A percentile compares a stretch with the other conserved stretches of the same genome.
Conservation (phyloP, 1,139 yeast species). For the Pichia inconspicua region DNA sequence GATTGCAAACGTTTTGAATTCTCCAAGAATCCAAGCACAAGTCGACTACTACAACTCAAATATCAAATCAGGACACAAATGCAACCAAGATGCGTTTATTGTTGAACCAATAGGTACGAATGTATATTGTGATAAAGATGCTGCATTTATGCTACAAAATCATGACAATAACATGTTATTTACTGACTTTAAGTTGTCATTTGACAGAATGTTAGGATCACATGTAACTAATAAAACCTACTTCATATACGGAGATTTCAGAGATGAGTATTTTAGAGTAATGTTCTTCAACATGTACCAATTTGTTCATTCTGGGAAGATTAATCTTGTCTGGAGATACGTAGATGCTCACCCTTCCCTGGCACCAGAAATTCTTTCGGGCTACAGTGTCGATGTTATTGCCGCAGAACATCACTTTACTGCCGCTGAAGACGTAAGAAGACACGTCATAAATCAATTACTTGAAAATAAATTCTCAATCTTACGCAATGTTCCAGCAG, state of each 20-base stretch:
- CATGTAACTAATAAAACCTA: constrained; percentile 23
- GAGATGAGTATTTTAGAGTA: constrained; percentile 39
- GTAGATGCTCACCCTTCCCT: constrained; percentile 29
- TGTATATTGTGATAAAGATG: constrained; percentile 54
- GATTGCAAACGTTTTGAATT: constrained; percentile 42
- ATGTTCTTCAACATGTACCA: constrained; percentile 55
- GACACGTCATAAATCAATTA: background rate
- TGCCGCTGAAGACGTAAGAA: background rate
- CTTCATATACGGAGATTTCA: constrained; percentile 48
- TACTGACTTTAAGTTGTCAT: constrained; percentile 28
- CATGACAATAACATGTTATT: constrained; percentile 16
- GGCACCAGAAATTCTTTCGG: constrained; percentile 38
- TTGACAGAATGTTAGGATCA: constrained; percentile 56
- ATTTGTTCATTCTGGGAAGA: constrained; percentile 56
- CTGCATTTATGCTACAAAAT: constrained; percentile 61
- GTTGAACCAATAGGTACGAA: constrained; percentile 25
- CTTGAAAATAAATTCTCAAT: background rate
- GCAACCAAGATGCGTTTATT: constrained; percentile 17
- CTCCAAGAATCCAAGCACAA: constrained; percentile 62
- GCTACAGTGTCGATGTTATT: constrained; percentile 46
- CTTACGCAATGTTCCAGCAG: background rate
- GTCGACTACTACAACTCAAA: constrained; percentile 41
- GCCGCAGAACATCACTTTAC: background rate
- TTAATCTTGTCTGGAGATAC: constrained; percentile 73
- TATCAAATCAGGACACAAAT: constrained; percentile 14